Percentiles rank a stretch among this genome's conserved stretches.
Conservation (phyloP, 331 rosid genomes). For the Stylosanthes scabra region DNA sequence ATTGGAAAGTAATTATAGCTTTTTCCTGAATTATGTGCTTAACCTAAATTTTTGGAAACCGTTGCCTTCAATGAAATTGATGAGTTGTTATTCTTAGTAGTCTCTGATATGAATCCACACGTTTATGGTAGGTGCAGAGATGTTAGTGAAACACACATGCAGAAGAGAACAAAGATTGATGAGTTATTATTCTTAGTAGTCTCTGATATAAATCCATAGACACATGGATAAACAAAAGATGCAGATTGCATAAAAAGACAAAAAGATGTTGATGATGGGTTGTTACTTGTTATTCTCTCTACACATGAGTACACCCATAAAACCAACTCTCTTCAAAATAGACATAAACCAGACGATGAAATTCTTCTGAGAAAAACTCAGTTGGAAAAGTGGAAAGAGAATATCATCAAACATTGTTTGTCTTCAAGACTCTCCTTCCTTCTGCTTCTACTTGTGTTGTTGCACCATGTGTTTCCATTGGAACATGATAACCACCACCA, state of each 20-base stretch:
- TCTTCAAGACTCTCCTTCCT: constrained; percentile 43
- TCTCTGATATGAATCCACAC: too few relatives aligned
- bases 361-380: neutral
- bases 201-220: neutral
- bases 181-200: neutral
- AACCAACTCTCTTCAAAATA: too few relatives aligned
- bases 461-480: neutral
- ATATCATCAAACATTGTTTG: constrained; percentile 24
- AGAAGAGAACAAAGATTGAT: neutral
- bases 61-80: neutral
- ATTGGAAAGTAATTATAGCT: neutral
- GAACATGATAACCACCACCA: too few relatives aligned
- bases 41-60: neutral
- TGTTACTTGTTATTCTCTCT: neutral
- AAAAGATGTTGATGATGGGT: neutral
- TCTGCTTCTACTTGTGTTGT: neutral
- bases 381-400: neutral
- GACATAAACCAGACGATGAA: neutral
- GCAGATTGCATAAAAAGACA: neutral
- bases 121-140: neutral
- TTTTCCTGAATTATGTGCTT: neutral
- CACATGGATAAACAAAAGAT: neutral
- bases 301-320: neutral
- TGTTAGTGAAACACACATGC: neutral
- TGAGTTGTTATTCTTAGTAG: too few relatives aligned